Evolutionary conservation across 2,329 filamentous ascomycete species (phyloP), one percentile per base, ranked within the genome.

Genomic region (Thelonectria rubi): DNA sequence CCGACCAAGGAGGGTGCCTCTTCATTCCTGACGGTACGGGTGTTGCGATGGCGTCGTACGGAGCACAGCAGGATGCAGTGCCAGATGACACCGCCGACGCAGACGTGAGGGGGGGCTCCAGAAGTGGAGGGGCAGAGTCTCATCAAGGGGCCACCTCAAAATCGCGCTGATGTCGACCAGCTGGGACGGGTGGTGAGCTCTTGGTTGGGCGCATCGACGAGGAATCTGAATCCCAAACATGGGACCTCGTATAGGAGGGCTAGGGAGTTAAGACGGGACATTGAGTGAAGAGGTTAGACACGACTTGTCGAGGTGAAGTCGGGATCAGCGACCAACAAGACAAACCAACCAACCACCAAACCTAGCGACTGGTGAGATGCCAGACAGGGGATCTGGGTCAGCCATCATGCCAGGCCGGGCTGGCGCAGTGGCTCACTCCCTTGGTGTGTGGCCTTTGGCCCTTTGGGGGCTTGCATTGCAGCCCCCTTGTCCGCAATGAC

Each of bases 401-500:
- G 45, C n/a, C 20, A 47, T 47, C 21, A 47, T 30, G 21, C 45
- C 45, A 47, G 24, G 11, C 43, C 15, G 12, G 30, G 15, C n/a
- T 15, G 26, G 47, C 18, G 12, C 21, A 60, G 47, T 46, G 51
- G 58, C 32, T 39, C 49, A 39, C 48, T 51, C 57, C 39, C 30
- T 42, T n/a, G n/a, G n/a, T n/a, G n/a, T n/a, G n/a, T 12, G 17
- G 17, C 42, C 21, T 15, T 11, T 43, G 10, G 10, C 42, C 51
- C 48, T 37, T 20, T 30, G 60, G 24, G 34, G 57, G 53, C 59
- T n/a, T n/a, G n/a, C n/a, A n/a, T 58, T 62, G 48, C 21, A 21
- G 17, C 11, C 52, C 55, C 66, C 65, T 68, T 58, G 62, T 61
- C 60, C 53, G 51, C 64, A 58, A 62, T 62, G 61, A 60, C 61